Base-by-base conservation (phyloP, 164 flowering plant species). In the Tetracentron sinense region DNA sequence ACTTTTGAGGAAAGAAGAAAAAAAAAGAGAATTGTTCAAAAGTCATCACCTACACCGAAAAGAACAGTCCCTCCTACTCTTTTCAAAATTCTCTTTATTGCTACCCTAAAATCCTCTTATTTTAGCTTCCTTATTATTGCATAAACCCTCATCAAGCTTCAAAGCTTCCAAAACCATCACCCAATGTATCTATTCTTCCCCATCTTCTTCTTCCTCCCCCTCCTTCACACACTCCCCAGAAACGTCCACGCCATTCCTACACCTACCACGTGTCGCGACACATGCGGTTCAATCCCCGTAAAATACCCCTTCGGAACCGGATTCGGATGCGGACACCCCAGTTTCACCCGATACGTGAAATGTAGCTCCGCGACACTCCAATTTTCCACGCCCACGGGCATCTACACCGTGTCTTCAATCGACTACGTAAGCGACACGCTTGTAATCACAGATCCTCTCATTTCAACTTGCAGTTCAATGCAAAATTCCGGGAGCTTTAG, bases 381-480 rank as follows among this genome's bases (percentile, higher is more conserved):
- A 33, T 65, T 86, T 69, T 72, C 82, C 19, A 79, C 92, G 0
- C 67, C 57, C 71, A 59, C 82, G 2, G 91, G 87, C 38, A 30
- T 72, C 17, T 84, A 82, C 71, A 56, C 64, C 4, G 27, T 72
- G 33, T 61, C 85, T 26, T 78, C 81, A 12, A 72, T 86, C 0
- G 86, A 86, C 67, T 86, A 84, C 75, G 12, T 71, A 2, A 69
- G 54, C 63, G 67, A 29, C 76, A 69, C 74, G 0, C 27, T 86
- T 6, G 42, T 74, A 17, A 35, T 82, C 22, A 22, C 72, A 3
- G 92, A 83, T 56, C 87, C 87, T 29, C 61, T 83, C 58, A 86
- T 86, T 88, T 86, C 88, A 6, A 86, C 79, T 14, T 86, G 92
- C 64, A 53, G 60, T 20, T 78, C 87, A 27, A 86, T 86, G 88